A percentile compares a stretch with the other conserved stretches of the same genome.
phyloP scores from a whole-genome alignment of 352 stramenopile species.

The Halophytophthora polymorphica region DNA sequence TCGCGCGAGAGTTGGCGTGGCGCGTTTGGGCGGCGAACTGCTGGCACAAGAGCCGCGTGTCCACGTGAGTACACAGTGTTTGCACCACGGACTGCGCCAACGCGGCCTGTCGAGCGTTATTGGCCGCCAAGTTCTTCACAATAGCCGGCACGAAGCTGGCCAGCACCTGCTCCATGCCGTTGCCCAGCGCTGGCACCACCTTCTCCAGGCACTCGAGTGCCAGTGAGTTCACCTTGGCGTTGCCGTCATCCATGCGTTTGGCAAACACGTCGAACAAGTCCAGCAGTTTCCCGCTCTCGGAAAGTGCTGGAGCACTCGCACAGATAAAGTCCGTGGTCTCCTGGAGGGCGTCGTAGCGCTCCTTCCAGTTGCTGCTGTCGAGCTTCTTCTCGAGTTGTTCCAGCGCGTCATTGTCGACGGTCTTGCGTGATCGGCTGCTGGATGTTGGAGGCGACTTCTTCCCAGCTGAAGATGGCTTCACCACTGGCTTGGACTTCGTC shows the following conservation, averaged over 20 bases:
- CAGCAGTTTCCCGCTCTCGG: conserved; percentile 42
- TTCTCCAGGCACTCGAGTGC: conserved; percentile 53
- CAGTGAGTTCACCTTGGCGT: conserved; percentile 66
- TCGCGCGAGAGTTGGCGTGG: conserved; percentile 53
- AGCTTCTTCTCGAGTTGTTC: conserved; percentile 42
- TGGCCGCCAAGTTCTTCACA: conserved; percentile 52
- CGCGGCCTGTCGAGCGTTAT: conserved; percentile 44
- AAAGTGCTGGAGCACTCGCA: conserved; percentile 10
- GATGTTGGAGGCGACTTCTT: conserved; percentile 12
- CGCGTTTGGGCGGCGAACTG: conserved; percentile 48
- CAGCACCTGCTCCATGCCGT: conserved; percentile 58
- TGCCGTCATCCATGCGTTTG: conserved; percentile 74
- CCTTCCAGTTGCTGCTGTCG: conserved; percentile 78
- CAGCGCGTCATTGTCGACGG: conserved; percentile 39
- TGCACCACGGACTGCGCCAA: conserved; percentile 43
- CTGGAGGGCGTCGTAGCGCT: conserved; percentile 60
- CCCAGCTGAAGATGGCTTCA: conserved; percentile 9
- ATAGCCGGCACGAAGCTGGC: conserved; percentile 50
- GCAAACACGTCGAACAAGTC: conserved; percentile 64
- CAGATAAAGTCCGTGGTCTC: conserved; percentile 38
- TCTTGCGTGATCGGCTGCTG: conserved; percentile 19
- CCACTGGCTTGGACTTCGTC: conserved; percentile 2
- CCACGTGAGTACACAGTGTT: conserved; percentile 40
- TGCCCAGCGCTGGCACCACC: conserved; percentile 48
- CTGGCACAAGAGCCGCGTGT: conserved; percentile 51